A percentile compares a stretch with the other conserved stretches of the same genome.
Conservation (phyloP, 2,329 filamentous ascomycete species). For the Ceratocystis eucalypticola region DNA sequence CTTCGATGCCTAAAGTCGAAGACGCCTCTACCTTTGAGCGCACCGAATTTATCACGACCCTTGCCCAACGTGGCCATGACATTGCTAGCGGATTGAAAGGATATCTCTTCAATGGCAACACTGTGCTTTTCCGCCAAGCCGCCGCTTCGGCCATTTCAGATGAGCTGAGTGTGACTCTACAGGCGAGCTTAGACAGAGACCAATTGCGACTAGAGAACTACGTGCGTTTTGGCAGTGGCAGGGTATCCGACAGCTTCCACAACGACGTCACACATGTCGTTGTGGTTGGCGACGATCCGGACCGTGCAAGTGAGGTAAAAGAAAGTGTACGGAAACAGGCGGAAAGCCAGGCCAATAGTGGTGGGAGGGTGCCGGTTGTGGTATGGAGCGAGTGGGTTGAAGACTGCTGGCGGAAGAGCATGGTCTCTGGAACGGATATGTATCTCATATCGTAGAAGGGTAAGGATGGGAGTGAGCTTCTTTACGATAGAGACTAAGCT, state of each 20-base stretch:
- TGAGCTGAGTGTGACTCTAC: slow-evolving; percentile 21
- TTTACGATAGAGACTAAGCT: not conserved
- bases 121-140: slow-evolving; percentile 29
- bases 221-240: slow-evolving; percentile 57
- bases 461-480: not conserved
- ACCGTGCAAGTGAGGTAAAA: slow-evolving; percentile 28
- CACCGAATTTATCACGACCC: slow-evolving; percentile 36
- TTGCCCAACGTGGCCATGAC: slow-evolving; percentile 43
- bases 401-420: slow-evolving; percentile 66
- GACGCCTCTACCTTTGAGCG: slow-evolving; percentile 29
- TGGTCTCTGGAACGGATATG: slow-evolving; percentile 64
- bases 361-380: slow-evolving; percentile 43
- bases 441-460: slow-evolving; percentile 28
- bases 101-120: slow-evolving; percentile 39
- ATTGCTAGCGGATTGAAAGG: slow-evolving; percentile 35
- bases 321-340: slow-evolving; percentile 35
- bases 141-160: slow-evolving; percentile 18
- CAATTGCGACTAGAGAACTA: slow-evolving; percentile 36
- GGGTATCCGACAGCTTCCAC: slow-evolving; percentile 36
- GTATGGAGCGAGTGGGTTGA: slow-evolving; percentile 61
- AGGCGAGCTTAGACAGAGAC: slow-evolving; percentile 27
- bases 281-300: slow-evolving; percentile 32
- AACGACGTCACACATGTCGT: slow-evolving; percentile 61
- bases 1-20: slow-evolving; percentile 38
- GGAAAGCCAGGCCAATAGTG: slow-evolving; percentile 25